Evolutionary conservation across 371 early-diverging fungal species (phyloP).

Genomic region (Rhizopus sp.): DNA sequence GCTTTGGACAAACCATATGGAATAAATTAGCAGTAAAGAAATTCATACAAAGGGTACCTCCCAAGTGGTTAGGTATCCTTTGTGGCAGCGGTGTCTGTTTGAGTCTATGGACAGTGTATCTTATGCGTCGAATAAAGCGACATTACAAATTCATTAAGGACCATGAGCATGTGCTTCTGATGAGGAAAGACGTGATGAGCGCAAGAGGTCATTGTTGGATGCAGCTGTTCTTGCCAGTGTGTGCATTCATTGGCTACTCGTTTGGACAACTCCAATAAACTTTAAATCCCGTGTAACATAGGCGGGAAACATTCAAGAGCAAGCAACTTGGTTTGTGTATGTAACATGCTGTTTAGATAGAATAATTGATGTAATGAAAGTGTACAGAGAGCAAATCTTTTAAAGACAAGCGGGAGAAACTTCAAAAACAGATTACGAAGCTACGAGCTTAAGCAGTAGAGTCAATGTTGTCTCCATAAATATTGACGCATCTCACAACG

Average conservation of each 20-base stretch:
- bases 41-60: background rate
- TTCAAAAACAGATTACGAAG: too few species aligned
- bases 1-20: too few species aligned
- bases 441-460: too few species aligned
- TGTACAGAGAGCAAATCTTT: too few species aligned
- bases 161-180: background rate
- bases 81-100: background rate
- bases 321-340: too few species aligned
- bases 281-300: background rate
- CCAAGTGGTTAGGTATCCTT: background rate
- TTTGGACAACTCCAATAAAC: background rate
- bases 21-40: background rate
- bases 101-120: background rate
- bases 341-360: too few species aligned
- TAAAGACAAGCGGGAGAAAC: too few species aligned
- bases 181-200: background rate
- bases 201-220: background rate
- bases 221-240: background rate
- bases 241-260: background rate
- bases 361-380: too few species aligned
- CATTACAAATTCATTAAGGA: constrained; percentile 1
- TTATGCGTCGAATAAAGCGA: background rate
- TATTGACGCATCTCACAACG: too few species aligned
- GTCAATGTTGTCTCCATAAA: too few species aligned
- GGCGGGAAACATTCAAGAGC: background rate